Evolutionary conservation across 306 rosid genomes (phyloP).

Genomic region (Quercus variabilis): DNA sequence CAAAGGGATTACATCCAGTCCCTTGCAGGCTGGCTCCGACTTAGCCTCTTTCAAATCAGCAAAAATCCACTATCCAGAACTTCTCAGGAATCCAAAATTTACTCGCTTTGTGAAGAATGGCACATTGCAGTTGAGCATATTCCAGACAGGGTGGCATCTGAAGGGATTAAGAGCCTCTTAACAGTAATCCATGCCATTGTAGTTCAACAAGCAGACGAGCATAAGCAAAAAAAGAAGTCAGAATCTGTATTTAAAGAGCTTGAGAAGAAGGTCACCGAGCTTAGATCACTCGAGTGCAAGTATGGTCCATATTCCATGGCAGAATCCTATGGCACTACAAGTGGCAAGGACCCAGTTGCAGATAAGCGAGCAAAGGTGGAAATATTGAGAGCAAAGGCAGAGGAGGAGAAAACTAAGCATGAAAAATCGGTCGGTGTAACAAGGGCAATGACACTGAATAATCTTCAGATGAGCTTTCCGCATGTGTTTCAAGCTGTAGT

Average conservation of each 20-base stretch:
- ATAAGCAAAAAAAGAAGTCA: conserved; percentile 72
- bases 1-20: conserved; percentile 81
- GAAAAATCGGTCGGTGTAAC: conserved; percentile 76
- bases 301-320: conserved; percentile 61
- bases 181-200: conserved; percentile 83
- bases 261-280: conserved; percentile 71
- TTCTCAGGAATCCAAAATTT: conserved; percentile 68
- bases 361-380: conserved; percentile 80
- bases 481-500: conserved; percentile 92
- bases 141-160: conserved; percentile 87
- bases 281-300: conserved; percentile 71
- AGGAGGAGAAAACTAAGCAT: conserved; percentile 78
- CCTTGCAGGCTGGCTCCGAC: conserved; percentile 91
- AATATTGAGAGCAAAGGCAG: conserved; percentile 58
- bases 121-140: conserved; percentile 73
- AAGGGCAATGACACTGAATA: conserved; percentile 82
- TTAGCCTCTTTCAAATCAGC: conserved; percentile 76
- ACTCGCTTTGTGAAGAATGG: conserved; percentile 88
- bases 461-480: conserved; percentile 93
- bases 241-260: conserved; percentile 71
- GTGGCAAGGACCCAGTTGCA: conserved; percentile 50
- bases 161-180: conserved; percentile 86
- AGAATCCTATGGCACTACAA: conserved; percentile 27
- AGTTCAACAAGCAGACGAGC: conserved; percentile 82
- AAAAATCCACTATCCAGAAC: conserved; percentile 53